phyloP scores from a whole-genome alignment of 2,329 filamentous ascomycete species.

The Cryphonectria radicalis region DNA sequence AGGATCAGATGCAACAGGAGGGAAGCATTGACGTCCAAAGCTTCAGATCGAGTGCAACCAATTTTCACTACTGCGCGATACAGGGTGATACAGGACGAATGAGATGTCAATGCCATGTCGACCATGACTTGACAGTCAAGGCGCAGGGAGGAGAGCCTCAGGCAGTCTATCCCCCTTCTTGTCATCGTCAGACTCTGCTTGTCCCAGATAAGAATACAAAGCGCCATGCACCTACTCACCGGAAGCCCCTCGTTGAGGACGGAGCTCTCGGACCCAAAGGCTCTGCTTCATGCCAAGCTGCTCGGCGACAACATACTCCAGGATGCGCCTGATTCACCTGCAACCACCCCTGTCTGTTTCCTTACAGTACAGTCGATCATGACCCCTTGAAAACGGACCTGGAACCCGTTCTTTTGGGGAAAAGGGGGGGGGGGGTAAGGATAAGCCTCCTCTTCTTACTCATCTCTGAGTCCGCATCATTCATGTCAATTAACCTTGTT shows the following conservation, averaged over 20 bases:
- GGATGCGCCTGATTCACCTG: constrained; percentile 12
- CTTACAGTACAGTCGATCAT: constrained; percentile 34
- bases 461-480: constrained; percentile 29
- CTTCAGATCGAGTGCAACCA: not conserved
- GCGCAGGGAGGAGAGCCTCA: not conserved
- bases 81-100: not conserved
- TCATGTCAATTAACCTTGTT: constrained; percentile 40
- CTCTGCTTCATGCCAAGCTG: constrained; percentile 24
- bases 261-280: constrained; percentile 23
- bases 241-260: constrained; percentile 10
- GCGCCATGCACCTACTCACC: constrained; percentile 6
- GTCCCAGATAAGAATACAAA: constrained; percentile 16
- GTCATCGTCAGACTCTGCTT: constrained; percentile 24
- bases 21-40: not conserved
- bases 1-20: not conserved
- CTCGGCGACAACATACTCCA: constrained; percentile 5
- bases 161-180: constrained; percentile 16
- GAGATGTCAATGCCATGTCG: constrained; percentile 16
- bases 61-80: not conserved
- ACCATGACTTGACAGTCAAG: not conserved
- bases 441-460: constrained; percentile 18
- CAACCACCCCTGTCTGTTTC: constrained; percentile 35
- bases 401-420: not conserved
- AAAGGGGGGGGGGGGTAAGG: not conserved
- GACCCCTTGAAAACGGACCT: constrained; percentile 30